Evolutionary conservation across 2,329 filamentous ascomycete species (phyloP), one percentile per base, ranked within the genome.

Genomic region (Colletotrichum sp.): DNA sequence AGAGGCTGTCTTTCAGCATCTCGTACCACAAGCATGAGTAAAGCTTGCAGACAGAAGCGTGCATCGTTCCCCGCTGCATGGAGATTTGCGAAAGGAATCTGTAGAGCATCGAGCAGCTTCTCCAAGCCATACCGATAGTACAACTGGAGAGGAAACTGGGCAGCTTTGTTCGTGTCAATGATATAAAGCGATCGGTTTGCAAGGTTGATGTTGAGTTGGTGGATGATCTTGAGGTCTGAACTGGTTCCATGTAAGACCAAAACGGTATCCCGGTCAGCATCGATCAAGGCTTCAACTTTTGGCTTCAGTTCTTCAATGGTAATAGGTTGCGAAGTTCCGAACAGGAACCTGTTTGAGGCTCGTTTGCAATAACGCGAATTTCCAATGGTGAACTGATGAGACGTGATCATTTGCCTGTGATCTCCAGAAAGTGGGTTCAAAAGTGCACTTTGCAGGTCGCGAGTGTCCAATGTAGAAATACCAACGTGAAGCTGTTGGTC

Each of bases 31-130:
- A 79, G 71, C 76, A 79, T 79, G 0, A 80, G 72, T 22, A 71
- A 28, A 30, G 62, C 69, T 60, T 52, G 62, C 7, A 82, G 74
- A 10, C 77, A 72, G 34, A 81, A 83, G 68, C 80, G 77, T 10
- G 81, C 80, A 63, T 83, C 81, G 52, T 83, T 84, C 2, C 81
- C 82, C 18, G 80, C 80, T 4, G 74, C 52, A 22, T 82, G 80
- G 18, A 82, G 72, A 8, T 68, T 24, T 22, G 67, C 71, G 68
- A 76, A 80, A 6, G 78, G 77, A 62, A 80, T 71, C 9, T 74
- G 55, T 10, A 80, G 62, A 28, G 75, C 52, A 7, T 78, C 67
- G 4, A 82, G 79, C 2, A 82, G 68, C 30, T 77, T 77, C 65
- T 77, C 72, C 15, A 81, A 68, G 34, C 75, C 77, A 22, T 79